Evolutionary conservation across 345 rosid genomes (phyloP).

Genomic region (Pseudoturritis turrita): DNA sequence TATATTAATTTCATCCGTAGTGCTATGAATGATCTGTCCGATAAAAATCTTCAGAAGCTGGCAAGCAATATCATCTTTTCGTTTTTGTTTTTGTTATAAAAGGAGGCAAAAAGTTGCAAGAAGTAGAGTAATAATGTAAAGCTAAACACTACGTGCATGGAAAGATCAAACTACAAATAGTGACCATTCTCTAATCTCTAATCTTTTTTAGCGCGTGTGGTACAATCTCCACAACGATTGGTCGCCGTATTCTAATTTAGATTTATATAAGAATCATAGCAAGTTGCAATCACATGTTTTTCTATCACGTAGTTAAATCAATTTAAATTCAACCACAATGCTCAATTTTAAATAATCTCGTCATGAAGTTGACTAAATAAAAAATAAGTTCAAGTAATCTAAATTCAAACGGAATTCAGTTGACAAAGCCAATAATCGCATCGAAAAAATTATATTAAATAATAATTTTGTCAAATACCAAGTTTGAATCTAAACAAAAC

Average conservation of each 20-base stretch:
- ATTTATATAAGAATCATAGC: not conserved
- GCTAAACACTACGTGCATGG: conserved; percentile 37
- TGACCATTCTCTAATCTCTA: conserved; percentile 29
- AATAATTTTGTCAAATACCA: not conserved
- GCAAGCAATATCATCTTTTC: conserved; percentile 19
- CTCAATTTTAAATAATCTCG: not conserved
- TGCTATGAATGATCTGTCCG: conserved; percentile 5
- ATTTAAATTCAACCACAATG: not conserved
- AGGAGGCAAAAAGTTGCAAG: not conserved
- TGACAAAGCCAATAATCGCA: not conserved
- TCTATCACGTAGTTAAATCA: not conserved
- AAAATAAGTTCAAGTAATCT: not conserved
- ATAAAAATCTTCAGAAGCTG: conserved; percentile 20
- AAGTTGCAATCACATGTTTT: not conserved
- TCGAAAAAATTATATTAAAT: not conserved
- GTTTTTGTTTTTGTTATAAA: conserved; percentile 1
- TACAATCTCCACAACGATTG: not conserved
- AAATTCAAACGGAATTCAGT: not conserved
- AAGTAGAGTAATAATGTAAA: conserved; percentile 21
- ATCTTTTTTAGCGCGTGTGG: conserved; percentile 16
- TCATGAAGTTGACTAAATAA: not conserved
- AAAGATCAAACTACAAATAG: conserved; percentile 24
- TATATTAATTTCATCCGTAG: not conserved
- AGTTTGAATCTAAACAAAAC: not conserved
- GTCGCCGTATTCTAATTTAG: not conserved